phyloP scores from a whole-genome alignment of 164 flowering plant genomes.

The Piper longum region DNA sequence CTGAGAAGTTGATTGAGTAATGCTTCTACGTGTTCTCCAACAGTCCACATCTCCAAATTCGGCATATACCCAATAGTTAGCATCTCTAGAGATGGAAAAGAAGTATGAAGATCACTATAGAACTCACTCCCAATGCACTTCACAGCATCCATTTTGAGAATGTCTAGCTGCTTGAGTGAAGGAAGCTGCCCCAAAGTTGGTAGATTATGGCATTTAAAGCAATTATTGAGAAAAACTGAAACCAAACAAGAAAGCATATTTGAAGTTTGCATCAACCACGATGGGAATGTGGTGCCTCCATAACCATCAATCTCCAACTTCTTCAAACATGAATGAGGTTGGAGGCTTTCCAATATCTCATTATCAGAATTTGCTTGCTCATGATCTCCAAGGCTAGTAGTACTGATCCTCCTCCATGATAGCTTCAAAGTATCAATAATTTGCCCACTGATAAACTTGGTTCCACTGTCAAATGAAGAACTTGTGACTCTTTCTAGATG shows the following conservation, averaged over 20 bases:
- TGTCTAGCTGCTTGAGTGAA: slow-evolving; percentile 3
- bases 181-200: slow-evolving; percentile 16
- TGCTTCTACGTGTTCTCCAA: background rate
- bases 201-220: slow-evolving; percentile 6
- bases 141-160: slow-evolving; percentile 7
- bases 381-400: background rate
- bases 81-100: slow-evolving; percentile 6
- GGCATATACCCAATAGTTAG: slow-evolving; percentile 3
- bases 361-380: background rate
- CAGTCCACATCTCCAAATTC: slow-evolving; percentile 9
- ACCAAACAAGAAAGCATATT: slow-evolving; percentile 5
- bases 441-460: background rate
- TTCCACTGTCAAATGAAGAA: background rate
- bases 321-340: slow-evolving; percentile 14
- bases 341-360: slow-evolving; percentile 7
- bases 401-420: background rate
- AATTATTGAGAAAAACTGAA: slow-evolving; percentile 6
- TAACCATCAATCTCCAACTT: slow-evolving; percentile 8
- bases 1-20: slow-evolving; percentile 3
- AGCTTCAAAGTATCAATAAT: background rate
- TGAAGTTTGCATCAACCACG: slow-evolving; percentile 6
- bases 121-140: slow-evolving; percentile 1
- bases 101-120: background rate
- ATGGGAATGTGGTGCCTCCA: slow-evolving; percentile 11
- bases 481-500: slow-evolving; percentile 3